A percentile compares a stretch with the other conserved stretches of the same genome.
Evolutionary conservation across 2,329 filamentous ascomycete genomes (phyloP).

Genomic region (Colletotrichum tamarilloi): DNA sequence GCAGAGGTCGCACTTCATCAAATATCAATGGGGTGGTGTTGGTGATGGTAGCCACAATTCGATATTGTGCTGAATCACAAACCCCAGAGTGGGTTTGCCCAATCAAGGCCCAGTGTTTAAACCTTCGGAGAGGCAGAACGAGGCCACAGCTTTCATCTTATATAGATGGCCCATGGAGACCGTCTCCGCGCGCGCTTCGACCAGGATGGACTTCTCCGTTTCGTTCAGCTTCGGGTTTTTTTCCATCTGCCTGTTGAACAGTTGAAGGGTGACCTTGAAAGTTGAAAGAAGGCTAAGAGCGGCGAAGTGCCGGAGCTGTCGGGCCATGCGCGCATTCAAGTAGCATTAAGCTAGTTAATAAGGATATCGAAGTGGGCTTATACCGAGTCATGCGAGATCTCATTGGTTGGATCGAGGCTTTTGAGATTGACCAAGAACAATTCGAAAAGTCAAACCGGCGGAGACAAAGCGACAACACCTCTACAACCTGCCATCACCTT

Average conservation of each 20-base stretch:
- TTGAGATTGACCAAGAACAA: conserved; percentile 24
- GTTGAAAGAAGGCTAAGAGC: neutral
- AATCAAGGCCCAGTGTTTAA: conserved; percentile 23
- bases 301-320: conserved; percentile 18
- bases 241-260: neutral
- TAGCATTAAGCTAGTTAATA: conserved; percentile 13
- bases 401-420: conserved; percentile 12
- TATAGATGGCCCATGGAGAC: neutral
- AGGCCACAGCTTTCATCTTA: conserved; percentile 12
- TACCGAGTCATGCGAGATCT: conserved; percentile 21
- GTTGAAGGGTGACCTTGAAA: neutral
- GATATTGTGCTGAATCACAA: conserved; percentile 3
- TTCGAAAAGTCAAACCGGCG: conserved; percentile 15
- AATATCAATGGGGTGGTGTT: neutral
- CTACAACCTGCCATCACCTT: conserved; percentile 8
- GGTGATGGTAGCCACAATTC: neutral
- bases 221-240: conserved; percentile 1
- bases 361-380: conserved; percentile 7
- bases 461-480: neutral
- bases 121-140: conserved; percentile 3
- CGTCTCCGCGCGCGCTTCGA: conserved; percentile 2
- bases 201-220: neutral
- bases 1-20: neutral
- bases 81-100: neutral
- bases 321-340: neutral